Conservation (phyloP, 1,284 basidiomycete genomes). For the Ustilago xerochloae region DNA sequence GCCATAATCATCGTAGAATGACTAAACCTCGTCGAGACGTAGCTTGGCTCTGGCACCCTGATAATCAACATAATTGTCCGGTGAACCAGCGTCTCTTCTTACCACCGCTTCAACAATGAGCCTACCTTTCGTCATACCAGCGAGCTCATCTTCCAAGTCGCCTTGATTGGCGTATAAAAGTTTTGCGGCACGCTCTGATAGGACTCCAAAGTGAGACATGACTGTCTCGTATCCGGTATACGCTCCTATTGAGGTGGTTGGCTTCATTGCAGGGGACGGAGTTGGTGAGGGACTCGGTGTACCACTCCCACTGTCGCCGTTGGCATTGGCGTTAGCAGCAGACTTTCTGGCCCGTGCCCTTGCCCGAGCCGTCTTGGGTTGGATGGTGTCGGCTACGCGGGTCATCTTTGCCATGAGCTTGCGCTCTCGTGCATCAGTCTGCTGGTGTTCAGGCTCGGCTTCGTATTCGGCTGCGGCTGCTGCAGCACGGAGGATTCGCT, state of each 20-base stretch:
- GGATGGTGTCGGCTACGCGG: constrained; percentile 34
- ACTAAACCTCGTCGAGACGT: not conserved
- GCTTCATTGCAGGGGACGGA: constrained; percentile 8
- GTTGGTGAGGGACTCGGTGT: constrained; percentile 13
- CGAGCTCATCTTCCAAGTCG: not conserved
- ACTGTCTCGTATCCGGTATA: constrained; percentile 41
- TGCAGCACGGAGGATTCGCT: constrained; percentile 42
- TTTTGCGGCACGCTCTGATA: constrained; percentile 36
- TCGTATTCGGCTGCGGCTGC: constrained; percentile 23
- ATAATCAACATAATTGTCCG: constrained; percentile 18
- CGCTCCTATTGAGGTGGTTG: not conserved
- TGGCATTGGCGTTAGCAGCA: not conserved
- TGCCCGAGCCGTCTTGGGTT: constrained; percentile 46
- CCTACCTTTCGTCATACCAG: constrained; percentile 3
- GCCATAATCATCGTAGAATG: not conserved
- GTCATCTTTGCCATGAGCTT: constrained; percentile 49
- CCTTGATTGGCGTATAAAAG: constrained; percentile 3
- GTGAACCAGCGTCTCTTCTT: constrained; percentile 7
- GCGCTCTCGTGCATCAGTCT: constrained; percentile 24
- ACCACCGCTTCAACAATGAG: constrained; percentile 47
- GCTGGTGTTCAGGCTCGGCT: constrained; percentile 14
- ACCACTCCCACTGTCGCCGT: not conserved
- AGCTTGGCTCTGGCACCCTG: constrained; percentile 13
- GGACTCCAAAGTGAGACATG: constrained; percentile 31
- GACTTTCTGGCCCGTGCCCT: constrained; percentile 24